These are phyloP conservation scores for Aspergillus saccharolyticus DNA, from an alignment of 495 filamentous ascomycete species.

Conservation along the genomic window DNA sequence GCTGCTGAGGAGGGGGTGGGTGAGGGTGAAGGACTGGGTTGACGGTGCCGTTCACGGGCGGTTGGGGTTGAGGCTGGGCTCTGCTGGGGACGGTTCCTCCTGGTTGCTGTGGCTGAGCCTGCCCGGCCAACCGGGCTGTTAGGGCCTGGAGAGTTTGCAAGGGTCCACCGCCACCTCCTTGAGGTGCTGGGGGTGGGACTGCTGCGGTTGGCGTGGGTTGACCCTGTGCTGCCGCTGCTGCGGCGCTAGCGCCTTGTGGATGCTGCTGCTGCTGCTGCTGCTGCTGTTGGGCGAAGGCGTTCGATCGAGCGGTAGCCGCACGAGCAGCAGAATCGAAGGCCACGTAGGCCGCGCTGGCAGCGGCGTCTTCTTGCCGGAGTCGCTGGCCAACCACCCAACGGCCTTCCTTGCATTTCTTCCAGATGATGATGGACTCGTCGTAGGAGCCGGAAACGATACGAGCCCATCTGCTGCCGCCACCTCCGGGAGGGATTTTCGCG, in stretches of 20 bases:
- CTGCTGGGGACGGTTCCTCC: too few relatives aligned
- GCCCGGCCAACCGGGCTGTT: background rate
- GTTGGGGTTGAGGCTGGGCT: background rate
- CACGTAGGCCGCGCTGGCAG: conserved; percentile 33
- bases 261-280: conserved; percentile 6
- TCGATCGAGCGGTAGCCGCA: conserved; percentile 16
- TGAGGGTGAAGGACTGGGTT: background rate
- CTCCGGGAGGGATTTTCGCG: conserved; percentile 80
- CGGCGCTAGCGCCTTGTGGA: background rate
- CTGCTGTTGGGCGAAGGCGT: conserved; percentile 23
- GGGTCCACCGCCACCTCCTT: background rate
- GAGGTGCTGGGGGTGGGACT: background rate
- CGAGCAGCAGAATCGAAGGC: conserved; percentile 20
- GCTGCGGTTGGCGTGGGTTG: background rate
- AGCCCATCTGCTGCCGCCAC: conserved; percentile 77
- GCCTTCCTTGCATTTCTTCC: conserved; percentile 78
- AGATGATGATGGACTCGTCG: conserved; percentile 91
- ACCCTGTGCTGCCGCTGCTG: conserved; percentile 1
- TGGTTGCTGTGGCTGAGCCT: background rate
- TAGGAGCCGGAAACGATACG: conserved; percentile 94
- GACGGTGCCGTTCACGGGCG: background rate
- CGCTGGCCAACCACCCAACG: conserved; percentile 69
- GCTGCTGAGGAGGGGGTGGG: background rate
- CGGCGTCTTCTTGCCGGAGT: conserved; percentile 64
- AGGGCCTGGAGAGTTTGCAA: background rate